Conservation (phyloP, 2,329 filamentous ascomycete genomes). For the Fusarium aywerte region DNA sequence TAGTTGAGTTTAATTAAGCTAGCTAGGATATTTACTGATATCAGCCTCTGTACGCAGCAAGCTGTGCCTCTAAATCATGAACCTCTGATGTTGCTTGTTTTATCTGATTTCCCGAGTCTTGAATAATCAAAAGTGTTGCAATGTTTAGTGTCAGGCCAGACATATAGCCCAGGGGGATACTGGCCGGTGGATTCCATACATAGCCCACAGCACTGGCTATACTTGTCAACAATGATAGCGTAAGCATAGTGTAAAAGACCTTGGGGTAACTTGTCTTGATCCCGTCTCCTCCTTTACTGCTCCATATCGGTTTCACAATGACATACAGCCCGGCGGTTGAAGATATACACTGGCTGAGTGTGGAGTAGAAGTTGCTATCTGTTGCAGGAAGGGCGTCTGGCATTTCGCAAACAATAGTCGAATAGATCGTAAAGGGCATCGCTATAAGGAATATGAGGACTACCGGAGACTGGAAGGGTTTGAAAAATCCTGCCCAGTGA, state of each 20-base stretch:
- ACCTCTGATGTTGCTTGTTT: neutral
- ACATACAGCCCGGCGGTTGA: neutral
- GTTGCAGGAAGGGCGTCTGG: neutral
- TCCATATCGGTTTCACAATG: neutral
- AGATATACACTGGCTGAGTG: neutral
- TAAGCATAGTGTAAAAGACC: neutral
- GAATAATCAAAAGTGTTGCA: neutral
- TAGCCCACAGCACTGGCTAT: neutral
- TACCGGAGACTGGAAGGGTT: accelerated
- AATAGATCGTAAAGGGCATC: neutral
- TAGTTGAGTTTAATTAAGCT: too few relatives aligned
- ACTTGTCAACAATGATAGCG: neutral
- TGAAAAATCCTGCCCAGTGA: neutral
- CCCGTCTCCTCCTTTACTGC: accelerated
- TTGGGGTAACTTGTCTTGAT: neutral
- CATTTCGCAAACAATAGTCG: neutral
- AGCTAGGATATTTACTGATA: too few relatives aligned
- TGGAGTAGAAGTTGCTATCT: neutral
- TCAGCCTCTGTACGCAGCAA: neutral
- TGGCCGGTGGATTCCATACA: neutral
- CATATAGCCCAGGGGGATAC: neutral
- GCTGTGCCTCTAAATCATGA: neutral
- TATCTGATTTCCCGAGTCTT: neutral
- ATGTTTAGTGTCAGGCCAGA: neutral
- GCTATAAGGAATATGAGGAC: neutral